Percentiles rank a stretch among this genome's conserved stretches.
phyloP scores from a whole-genome alignment of 1,284 basidiomycete species.

The Vanrija pseudolonga region DNA sequence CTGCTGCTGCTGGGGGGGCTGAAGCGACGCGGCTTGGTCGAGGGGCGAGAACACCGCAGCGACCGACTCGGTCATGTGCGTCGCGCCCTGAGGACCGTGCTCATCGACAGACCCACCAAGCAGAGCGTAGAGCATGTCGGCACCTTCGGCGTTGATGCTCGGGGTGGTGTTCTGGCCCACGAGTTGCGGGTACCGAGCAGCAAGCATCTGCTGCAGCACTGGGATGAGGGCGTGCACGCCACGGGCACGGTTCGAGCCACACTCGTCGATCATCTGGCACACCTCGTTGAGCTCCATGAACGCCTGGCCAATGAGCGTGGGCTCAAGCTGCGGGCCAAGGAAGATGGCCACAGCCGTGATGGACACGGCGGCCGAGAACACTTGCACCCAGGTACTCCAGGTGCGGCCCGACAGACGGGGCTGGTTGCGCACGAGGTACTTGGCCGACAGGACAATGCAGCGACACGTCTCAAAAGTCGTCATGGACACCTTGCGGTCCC shows the following conservation, averaged over 20 bases:
- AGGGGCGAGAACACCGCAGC: not conserved
- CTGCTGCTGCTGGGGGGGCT: conserved; percentile 1
- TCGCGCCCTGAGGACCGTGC: not conserved
- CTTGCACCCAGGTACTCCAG: conserved; percentile 43
- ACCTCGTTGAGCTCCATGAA: conserved; percentile 35
- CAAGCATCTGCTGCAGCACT: conserved; percentile 31
- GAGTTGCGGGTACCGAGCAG: conserved; percentile 34
- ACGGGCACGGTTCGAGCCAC: conserved; percentile 19
- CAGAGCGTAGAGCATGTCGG: conserved; percentile 44
- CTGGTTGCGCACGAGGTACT: conserved; percentile 33
- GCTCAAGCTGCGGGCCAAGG: conserved; percentile 35
- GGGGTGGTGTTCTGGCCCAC: conserved; percentile 12
- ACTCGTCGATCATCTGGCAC: conserved; percentile 34
- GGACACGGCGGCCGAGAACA: conserved; percentile 40
- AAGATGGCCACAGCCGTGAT: conserved; percentile 42
- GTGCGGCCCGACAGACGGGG: conserved; percentile 33
- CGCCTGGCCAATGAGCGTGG: conserved; percentile 27
- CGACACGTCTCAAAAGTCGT: conserved; percentile 35
- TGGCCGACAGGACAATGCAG: conserved; percentile 28
- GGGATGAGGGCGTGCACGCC: conserved; percentile 29
- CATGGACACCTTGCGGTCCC: conserved; percentile 25
- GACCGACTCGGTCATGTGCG: not conserved
- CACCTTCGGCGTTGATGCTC: conserved; percentile 23
- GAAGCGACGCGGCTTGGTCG: not conserved
- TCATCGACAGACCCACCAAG: conserved; percentile 40